Percentiles rank a stretch among this genome's conserved stretches.
Evolutionary conservation across 2,329 filamentous ascomycete species (phyloP).

Genomic region (Waltergamsia citrina): DNA sequence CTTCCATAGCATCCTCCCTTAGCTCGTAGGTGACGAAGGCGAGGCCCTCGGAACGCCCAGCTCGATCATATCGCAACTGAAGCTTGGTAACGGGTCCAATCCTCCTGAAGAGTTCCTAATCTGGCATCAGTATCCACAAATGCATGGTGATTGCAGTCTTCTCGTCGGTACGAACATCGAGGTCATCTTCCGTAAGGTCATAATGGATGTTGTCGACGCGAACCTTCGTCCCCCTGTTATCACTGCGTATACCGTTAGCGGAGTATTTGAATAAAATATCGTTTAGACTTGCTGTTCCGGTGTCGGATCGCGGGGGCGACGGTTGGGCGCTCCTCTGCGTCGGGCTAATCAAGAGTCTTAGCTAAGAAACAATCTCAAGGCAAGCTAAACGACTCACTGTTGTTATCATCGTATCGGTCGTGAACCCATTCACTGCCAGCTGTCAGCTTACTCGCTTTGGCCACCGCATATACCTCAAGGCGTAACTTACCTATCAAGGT

Average conservation of each 20-base stretch:
- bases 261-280: too few species aligned
- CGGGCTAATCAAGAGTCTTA: conserved; percentile 20
- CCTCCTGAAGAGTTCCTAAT: conserved; percentile 67
- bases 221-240: conserved; percentile 56
- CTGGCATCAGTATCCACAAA: conserved; percentile 14
- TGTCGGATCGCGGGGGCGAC: conserved; percentile 29
- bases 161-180: conserved; percentile 55
- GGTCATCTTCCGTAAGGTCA: conserved; percentile 76
- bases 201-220: conserved; percentile 89
- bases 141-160: too few species aligned
- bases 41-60: conserved; percentile 76
- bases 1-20: conserved; percentile 60
- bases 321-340: conserved; percentile 29
- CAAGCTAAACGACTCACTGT: too few species aligned
- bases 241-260: conserved; percentile 24
- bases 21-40: conserved; percentile 75
- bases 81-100: conserved; percentile 66
- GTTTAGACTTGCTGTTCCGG: conserved; percentile 11
- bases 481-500: conserved; percentile 57
- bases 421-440: conserved; percentile 78
- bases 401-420: conserved; percentile 74
- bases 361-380: too few species aligned
- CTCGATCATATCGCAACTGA: conserved; percentile 73
- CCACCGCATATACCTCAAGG: background rate
- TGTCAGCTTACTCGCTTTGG: conserved; percentile 12